These are phyloP conservation scores for Trichoderma cornu-damae DNA, from an alignment of 2,329 filamentous ascomycete species.

Conservation along the genomic window DNA sequence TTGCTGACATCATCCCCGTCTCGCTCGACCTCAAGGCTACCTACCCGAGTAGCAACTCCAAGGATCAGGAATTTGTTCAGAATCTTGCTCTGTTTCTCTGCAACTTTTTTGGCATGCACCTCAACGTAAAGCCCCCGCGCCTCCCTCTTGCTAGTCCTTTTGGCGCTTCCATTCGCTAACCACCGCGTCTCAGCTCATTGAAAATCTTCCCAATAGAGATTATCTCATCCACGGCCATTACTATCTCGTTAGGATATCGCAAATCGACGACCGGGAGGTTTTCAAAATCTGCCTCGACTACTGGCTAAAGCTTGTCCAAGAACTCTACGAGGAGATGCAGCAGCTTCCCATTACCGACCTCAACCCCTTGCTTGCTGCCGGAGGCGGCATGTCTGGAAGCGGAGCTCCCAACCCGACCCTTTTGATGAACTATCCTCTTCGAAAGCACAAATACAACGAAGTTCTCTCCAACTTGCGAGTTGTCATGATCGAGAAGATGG, in stretches of 20 bases:
- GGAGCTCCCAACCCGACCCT: slow-evolving; percentile 80
- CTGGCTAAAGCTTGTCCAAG: slow-evolving; percentile 97
- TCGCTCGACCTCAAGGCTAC: slow-evolving; percentile 85
- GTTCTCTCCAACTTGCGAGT: slow-evolving; percentile 89
- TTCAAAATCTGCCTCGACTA: slow-evolving; percentile 99
- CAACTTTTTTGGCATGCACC: slow-evolving; percentile 93
- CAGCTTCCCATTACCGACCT: slow-evolving; percentile 87
- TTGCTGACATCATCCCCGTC: slow-evolving; percentile 84
- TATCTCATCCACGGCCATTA: slow-evolving; percentile 95
- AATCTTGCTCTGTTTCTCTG: slow-evolving; percentile 93
- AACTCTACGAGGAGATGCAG: slow-evolving; percentile 99
- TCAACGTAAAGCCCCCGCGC: slow-evolving; percentile 54
- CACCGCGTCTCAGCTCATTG: slow-evolving; percentile 62
- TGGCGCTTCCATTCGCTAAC: background rate
- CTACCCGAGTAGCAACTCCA: slow-evolving; percentile 84
- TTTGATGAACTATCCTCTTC: slow-evolving; percentile 84
- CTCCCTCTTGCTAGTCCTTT: background rate
- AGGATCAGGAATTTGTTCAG: slow-evolving; percentile 96
- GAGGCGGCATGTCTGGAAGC: slow-evolving; percentile 65
- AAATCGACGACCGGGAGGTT: slow-evolving; percentile 97
- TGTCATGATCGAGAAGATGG: slow-evolving; percentile 99
- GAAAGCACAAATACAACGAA: slow-evolving; percentile 97
- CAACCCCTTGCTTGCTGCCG: slow-evolving; percentile 80
- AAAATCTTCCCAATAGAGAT: slow-evolving; percentile 91
- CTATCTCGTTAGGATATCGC: slow-evolving; percentile 95